A percentile compares a stretch with the other conserved stretches of the same genome.
Conservation (phyloP, 805 yeast species). For the Wickerhamiella spandovensis region DNA sequence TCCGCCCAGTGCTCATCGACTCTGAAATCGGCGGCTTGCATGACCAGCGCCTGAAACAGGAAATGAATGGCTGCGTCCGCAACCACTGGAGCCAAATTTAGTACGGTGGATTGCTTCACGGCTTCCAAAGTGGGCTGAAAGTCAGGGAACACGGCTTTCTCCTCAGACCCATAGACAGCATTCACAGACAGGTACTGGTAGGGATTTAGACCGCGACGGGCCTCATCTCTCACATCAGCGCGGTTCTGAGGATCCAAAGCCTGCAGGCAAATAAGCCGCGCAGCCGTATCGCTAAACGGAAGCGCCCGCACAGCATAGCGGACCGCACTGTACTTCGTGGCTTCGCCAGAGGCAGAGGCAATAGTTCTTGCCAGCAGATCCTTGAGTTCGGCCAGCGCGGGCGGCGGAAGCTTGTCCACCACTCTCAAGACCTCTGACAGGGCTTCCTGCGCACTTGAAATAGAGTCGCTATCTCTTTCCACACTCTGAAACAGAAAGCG, state of each 20-base stretch:
- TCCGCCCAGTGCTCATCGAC: conserved; percentile 4
- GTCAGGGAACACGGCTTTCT: conserved; percentile 38
- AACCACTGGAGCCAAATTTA: neutral
- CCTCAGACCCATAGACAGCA: conserved; percentile 29
- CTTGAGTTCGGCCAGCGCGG: conserved; percentile 33
- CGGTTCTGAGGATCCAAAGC: conserved; percentile 48
- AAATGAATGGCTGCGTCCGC: neutral
- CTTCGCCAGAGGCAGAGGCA: conserved; percentile 27
- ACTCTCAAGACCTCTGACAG: conserved; percentile 44
- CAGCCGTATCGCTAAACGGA: conserved; percentile 53
- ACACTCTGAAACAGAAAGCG: conserved; percentile 61
- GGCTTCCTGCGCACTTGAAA: conserved; percentile 58
- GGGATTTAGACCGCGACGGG: conserved; percentile 69
- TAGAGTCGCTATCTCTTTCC: conserved; percentile 46
- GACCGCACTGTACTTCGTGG: conserved; percentile 50
- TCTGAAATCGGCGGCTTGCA: neutral
- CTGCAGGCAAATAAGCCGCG: conserved; percentile 51
- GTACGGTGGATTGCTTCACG: conserved; percentile 3
- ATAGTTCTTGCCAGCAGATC: conserved; percentile 27
- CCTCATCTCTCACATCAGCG: conserved; percentile 68
- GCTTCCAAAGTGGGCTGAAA: conserved; percentile 30
- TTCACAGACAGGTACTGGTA: conserved; percentile 53
- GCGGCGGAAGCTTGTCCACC: conserved; percentile 24
- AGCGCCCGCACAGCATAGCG: conserved; percentile 52
- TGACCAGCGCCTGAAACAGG: conserved; percentile 3